Base-by-base conservation (phyloP, 2,329 filamentous ascomycete genomes). In the Ceratocystis alfenasii region DNA sequence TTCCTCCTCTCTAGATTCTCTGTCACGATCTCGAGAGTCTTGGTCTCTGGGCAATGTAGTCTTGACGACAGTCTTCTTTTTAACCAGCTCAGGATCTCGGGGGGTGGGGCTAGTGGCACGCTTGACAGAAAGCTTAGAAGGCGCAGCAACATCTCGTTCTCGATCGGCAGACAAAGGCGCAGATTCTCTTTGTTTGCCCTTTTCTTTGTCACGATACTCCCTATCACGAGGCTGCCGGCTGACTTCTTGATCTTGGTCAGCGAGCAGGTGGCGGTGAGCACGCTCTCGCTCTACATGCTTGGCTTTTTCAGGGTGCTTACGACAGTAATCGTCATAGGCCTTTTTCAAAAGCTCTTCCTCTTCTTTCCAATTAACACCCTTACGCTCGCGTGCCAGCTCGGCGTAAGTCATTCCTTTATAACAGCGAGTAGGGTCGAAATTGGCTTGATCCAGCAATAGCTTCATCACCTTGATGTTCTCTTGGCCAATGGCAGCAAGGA, bases 401-500 rank as follows among this genome's bases (percentile, higher is more conserved):
- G 85, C 88, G 74, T 97, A 99, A 0, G 89, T 87, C 71, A 89
- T 84, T 25, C 89, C 89, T 70, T 86, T 86, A 70, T 86, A 87
- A 30, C 86, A 82, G 66, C 87, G 85, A 0, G 89, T 90, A 0
- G 94, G 92, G 71, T 99, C 87, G 73, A 97, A 96, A 17, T 78
- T 77, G 61, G 83, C 82, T 71, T 94, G 89, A 68, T 86, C 85
- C 5, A 96, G 78, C 6, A 96, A 80, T 10, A 96, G 78, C 66
- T 88, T 83, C 57, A 99, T 85, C 66, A 96, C 90, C 70, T 90
- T 88, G 62, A 94, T 82, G 71, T 96, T 94, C 69, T 86, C 84
- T 70, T 93, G 88, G 17, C 94, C 93, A 69, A 99, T 96, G 1
- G 94, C 92, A 67, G 92, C 91, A 46, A 96, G 82, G 80, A 99